These are phyloP conservation scores for Ophiosphaerella narmari DNA, from an alignment of 2,329 filamentous ascomycete genomes.

Conservation along the genomic window DNA sequence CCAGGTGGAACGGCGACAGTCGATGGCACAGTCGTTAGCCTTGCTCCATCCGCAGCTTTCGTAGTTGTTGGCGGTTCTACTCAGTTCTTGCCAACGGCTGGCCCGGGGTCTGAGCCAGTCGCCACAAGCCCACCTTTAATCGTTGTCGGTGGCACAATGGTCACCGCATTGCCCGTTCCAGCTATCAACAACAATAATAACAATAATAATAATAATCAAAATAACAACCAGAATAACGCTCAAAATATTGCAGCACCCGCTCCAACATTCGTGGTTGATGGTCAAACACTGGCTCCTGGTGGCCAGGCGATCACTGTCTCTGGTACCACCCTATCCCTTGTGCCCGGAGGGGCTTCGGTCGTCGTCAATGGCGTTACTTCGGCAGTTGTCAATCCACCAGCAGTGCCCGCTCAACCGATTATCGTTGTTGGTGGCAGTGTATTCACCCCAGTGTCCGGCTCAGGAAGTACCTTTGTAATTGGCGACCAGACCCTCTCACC, in stretches of 20 bases:
- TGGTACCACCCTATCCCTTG: constrained; percentile 40
- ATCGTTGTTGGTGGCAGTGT: constrained; percentile 23
- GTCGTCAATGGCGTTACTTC: constrained; percentile 42
- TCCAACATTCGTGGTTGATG: constrained; percentile 45
- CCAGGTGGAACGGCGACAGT: constrained; percentile 47
- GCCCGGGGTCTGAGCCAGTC: not conserved
- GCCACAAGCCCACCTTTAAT: constrained; percentile 18
- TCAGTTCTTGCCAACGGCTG: constrained; percentile 30
- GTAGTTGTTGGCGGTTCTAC: constrained; percentile 49
- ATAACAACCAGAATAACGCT: constrained; percentile 1
- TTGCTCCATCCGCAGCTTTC: constrained; percentile 46
- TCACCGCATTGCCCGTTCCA: constrained; percentile 19
- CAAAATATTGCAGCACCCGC: constrained; percentile 4
- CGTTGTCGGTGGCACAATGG: constrained; percentile 36
- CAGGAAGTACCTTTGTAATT: constrained; percentile 36
- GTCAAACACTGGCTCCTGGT: constrained; percentile 43
- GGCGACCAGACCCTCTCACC: constrained; percentile 45
- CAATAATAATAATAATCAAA: not conserved
- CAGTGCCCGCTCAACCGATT: constrained; percentile 21
- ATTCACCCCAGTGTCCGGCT: constrained; percentile 10
- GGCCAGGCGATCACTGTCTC: constrained; percentile 38
- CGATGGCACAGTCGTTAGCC: constrained; percentile 47
- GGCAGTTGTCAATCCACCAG: constrained; percentile 34
- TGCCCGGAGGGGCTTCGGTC: constrained; percentile 28
- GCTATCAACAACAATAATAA: too few species aligned